Conservation (phyloP, 2,329 filamentous ascomycete genomes). For the Aplosporella prunicola region DNA sequence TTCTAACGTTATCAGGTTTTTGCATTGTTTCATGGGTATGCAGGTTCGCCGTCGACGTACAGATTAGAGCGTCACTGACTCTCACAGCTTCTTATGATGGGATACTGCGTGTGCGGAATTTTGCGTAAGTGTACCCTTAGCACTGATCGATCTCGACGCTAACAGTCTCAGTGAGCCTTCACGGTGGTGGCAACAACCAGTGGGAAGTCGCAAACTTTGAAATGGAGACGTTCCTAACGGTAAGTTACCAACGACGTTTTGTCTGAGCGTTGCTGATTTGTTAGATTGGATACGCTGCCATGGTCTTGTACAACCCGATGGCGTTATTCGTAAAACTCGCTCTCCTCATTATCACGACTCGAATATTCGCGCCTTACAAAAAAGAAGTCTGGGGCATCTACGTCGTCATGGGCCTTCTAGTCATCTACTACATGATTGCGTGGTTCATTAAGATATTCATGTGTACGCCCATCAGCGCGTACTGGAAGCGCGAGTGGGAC, state of each 20-base stretch:
- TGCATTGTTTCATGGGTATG: neutral
- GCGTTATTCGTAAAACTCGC: constrained; percentile 18
- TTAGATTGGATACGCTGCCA: constrained; percentile 12
- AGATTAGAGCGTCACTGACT: no score
- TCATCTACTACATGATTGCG: constrained; percentile 12
- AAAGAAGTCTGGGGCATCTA: constrained; percentile 13
- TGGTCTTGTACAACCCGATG: constrained; percentile 16
- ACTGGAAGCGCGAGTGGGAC: constrained; percentile 15
- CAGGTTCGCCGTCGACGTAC: no score
- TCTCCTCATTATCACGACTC: constrained; percentile 18
- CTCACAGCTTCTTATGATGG: no score
- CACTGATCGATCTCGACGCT: no score
- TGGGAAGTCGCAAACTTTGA: neutral
- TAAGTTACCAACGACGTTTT: no score
- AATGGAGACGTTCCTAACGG: neutral
- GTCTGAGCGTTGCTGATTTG: neutral
- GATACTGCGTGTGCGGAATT: no score
- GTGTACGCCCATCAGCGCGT: constrained; percentile 16
- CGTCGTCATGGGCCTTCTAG: constrained; percentile 13
- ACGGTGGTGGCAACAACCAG: no score
- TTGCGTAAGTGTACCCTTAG: no score
- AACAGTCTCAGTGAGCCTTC: no score
- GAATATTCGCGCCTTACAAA: constrained; percentile 16
- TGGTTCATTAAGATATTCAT: constrained; percentile 13
- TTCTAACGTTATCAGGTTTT: neutral